Evolutionary conservation across 139 green algal genomes (phyloP).

Genomic region (Haematococcus lacustris): DNA sequence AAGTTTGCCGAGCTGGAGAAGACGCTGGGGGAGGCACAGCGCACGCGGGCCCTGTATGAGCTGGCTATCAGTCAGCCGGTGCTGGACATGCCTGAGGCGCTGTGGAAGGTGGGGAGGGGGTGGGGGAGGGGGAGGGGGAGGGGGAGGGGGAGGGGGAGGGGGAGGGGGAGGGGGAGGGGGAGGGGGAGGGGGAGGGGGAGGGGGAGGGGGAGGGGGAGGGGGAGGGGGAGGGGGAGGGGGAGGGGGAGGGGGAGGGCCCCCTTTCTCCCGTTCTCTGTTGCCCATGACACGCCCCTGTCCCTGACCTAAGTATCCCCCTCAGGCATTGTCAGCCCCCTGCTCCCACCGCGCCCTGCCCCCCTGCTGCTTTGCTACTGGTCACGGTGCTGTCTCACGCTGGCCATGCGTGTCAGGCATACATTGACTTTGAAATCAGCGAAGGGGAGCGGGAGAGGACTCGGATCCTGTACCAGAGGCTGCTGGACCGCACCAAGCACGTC

Average conservation of each 20-base stretch:
- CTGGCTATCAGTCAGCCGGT: constrained; percentile 84
- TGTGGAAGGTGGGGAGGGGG: constrained; percentile 92
- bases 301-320: too few relatives aligned
- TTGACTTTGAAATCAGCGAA: constrained; percentile 92
- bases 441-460: constrained; percentile 68
- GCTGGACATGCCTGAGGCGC: constrained; percentile 93
- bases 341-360: neutral
- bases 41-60: constrained; percentile 87
- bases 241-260: too few relatives aligned
- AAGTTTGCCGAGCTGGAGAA: constrained; percentile 90
- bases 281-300: too few relatives aligned
- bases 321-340: too few relatives aligned
- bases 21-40: constrained; percentile 69
- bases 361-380: neutral
- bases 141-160: too few relatives aligned
- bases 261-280: too few relatives aligned
- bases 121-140: too few relatives aligned
- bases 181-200: too few relatives aligned
- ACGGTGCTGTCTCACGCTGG: too few relatives aligned
- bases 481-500: constrained; percentile 93
- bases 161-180: too few relatives aligned
- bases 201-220: too few relatives aligned
- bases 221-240: too few relatives aligned
- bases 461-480: constrained; percentile 90
- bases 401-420: constrained; percentile 92